Percentiles rank a stretch among this genome's conserved stretches.
These are phyloP conservation scores for Yamadazyma triangularis DNA, from an alignment of 1,139 yeast species.

Conservation along the genomic window DNA sequence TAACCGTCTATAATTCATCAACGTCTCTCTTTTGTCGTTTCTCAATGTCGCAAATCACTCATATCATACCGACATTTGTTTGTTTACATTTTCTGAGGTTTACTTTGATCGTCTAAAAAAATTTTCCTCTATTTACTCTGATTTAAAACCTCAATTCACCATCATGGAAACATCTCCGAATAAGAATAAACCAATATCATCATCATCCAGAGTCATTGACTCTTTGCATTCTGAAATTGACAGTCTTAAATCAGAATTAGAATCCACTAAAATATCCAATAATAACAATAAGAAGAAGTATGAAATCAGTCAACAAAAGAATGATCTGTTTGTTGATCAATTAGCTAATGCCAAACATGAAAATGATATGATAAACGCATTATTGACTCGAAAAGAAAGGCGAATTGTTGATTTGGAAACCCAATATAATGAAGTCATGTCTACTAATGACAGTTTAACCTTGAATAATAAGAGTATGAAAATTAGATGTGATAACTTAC, in stretches of 20 bases:
- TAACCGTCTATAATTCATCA: no score
- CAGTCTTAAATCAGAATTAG: slow-evolving; percentile 48
- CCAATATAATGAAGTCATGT: slow-evolving; percentile 44
- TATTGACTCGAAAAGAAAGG: slow-evolving; percentile 61
- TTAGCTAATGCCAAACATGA: slow-evolving; percentile 68
- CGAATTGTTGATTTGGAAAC: slow-evolving; percentile 58
- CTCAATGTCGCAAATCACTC: no score
- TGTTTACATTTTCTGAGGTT: slow-evolving; percentile 4
- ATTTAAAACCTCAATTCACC: no score
- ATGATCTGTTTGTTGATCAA: slow-evolving; percentile 61
- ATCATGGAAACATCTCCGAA: slow-evolving; percentile 19
- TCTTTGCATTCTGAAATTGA: slow-evolving; percentile 51
- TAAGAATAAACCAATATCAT: slow-evolving; percentile 15
- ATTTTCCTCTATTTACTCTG: no score
- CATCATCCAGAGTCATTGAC: slow-evolving; percentile 54
- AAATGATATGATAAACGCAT: slow-evolving; percentile 60
- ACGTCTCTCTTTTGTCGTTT: no score
- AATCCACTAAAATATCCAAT: slow-evolving; percentile 32
- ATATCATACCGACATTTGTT: no score
- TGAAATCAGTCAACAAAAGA: slow-evolving; percentile 42
- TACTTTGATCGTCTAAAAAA: no score
- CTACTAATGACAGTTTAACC: slow-evolving; percentile 41
- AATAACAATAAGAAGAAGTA: slow-evolving; percentile 46
- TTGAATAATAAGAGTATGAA: slow-evolving; percentile 47
- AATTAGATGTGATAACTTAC: slow-evolving; percentile 44